Conservation (phyloP, 176 grass and related monocot genomes). For the Alopecurus myosuroides region DNA sequence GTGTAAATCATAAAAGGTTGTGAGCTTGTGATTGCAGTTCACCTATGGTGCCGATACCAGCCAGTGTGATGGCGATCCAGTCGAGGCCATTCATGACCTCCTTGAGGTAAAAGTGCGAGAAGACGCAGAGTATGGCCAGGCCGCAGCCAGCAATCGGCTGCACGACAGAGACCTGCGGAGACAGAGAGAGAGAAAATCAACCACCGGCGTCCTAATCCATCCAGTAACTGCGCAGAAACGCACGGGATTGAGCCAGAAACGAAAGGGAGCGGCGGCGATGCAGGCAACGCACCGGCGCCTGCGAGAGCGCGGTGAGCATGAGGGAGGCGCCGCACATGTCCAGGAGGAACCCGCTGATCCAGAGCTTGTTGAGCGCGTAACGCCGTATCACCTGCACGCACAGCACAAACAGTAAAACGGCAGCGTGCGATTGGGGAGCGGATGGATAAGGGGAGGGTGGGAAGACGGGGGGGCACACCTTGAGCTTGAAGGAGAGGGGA, state of each 20-base stretch:
- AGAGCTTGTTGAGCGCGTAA: slow-evolving; percentile 77
- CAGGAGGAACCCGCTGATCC: slow-evolving; percentile 84
- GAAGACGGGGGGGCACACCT: slow-evolving; percentile 34
- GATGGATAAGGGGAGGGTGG: neutral
- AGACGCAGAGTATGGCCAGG: slow-evolving; percentile 88
- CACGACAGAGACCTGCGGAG: slow-evolving; percentile 83
- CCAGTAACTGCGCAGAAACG: neutral
- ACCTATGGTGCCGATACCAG: slow-evolving; percentile 94
- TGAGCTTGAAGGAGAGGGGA: slow-evolving; percentile 99
- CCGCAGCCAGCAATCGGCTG: slow-evolving; percentile 95
- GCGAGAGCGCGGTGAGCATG: slow-evolving; percentile 89
- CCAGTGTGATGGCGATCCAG: slow-evolving; percentile 84
- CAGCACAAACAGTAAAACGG: neutral
- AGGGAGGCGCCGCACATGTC: slow-evolving; percentile 84
- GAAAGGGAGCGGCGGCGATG: neutral
- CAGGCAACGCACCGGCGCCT: slow-evolving; percentile 52
- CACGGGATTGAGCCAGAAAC: neutral
- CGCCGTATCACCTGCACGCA: slow-evolving; percentile 70
- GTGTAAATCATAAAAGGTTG: neutral
- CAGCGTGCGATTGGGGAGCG: slow-evolving; percentile 8
- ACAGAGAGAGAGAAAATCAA: neutral
- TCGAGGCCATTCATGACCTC: slow-evolving; percentile 96
- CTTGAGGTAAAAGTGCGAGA: slow-evolving; percentile 96
- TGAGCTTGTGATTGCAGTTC: neutral
- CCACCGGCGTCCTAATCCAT: neutral